phyloP scores from a whole-genome alignment of 768 basidiomycete species.

The Auricularia sp. region DNA sequence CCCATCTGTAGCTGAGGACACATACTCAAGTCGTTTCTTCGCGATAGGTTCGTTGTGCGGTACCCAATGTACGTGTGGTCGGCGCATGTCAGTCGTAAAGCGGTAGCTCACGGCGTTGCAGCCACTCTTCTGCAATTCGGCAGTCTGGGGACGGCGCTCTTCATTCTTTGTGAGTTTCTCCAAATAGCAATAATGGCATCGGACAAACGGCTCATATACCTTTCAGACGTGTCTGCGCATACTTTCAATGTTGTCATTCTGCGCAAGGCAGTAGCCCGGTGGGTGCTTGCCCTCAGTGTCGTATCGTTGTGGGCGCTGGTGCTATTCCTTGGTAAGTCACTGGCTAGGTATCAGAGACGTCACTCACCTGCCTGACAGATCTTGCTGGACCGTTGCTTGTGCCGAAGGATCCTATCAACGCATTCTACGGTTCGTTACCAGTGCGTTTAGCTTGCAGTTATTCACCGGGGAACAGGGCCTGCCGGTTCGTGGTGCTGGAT shows the following conservation, averaged over 20 bases:
- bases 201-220: too few relatives aligned
- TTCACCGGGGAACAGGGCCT: background rate
- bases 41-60: background rate
- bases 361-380: background rate
- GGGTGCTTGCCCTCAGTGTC: background rate
- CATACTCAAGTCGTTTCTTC: background rate
- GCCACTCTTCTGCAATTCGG: background rate
- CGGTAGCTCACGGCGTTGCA: background rate
- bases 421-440: background rate
- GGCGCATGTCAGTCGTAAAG: background rate
- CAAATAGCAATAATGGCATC: background rate
- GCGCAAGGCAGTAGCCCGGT: background rate
- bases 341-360: background rate
- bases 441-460: background rate
- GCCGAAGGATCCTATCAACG: background rate
- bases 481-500: slow-evolving; percentile 1
- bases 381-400: background rate
- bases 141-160: background rate
- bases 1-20: background rate
- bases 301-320: background rate
- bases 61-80: too few relatives aligned
- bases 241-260: background rate
- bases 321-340: background rate
- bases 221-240: background rate
- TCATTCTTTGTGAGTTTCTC: background rate